Conservation (phyloP, 177 flowering plant genomes). For the Vitis hybrid region DNA sequence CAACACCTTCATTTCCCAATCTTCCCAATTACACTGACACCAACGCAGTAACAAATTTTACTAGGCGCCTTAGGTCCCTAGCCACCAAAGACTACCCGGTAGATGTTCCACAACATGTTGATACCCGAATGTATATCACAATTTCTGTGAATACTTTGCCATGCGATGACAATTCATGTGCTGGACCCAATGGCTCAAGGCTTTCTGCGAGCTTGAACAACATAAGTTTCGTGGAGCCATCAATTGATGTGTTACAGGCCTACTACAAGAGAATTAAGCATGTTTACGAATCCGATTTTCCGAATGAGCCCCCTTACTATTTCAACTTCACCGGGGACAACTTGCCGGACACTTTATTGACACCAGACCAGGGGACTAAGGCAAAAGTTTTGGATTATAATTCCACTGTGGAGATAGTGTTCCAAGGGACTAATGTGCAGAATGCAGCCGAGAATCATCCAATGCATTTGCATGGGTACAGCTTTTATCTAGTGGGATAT, state of each 20-base stretch:
- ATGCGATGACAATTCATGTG: conserved; percentile 25
- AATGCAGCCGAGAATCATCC: conserved; percentile 34
- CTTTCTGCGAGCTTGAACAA: conserved; percentile 50
- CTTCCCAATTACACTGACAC: conserved; percentile 25
- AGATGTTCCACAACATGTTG: conserved; percentile 27
- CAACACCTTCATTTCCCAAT: conserved; percentile 14
- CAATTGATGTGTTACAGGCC: conserved; percentile 28
- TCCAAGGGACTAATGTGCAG: conserved; percentile 38
- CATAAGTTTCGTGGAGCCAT: conserved; percentile 28
- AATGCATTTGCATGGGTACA: conserved; percentile 34
- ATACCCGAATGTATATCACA: conserved; percentile 13
- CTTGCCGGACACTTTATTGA: background rate
- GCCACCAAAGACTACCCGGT: conserved; percentile 25
- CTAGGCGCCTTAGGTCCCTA: conserved; percentile 17
- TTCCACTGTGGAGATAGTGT: conserved; percentile 42
- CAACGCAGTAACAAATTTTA: conserved; percentile 16
- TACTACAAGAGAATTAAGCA: conserved; percentile 28
- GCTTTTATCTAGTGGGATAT: conserved; percentile 29
- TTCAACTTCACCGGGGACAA: conserved; percentile 38
- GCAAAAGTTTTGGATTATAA: conserved; percentile 33
- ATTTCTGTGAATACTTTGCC: conserved; percentile 22
- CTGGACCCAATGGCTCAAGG: conserved; percentile 25
- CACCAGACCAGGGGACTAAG: conserved; percentile 29
- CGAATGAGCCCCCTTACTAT: conserved; percentile 21
- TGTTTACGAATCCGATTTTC: conserved; percentile 28